phyloP scores from a whole-genome alignment of 2,329 filamentous ascomycete genomes.

The Pestalotiopsis sp. region DNA sequence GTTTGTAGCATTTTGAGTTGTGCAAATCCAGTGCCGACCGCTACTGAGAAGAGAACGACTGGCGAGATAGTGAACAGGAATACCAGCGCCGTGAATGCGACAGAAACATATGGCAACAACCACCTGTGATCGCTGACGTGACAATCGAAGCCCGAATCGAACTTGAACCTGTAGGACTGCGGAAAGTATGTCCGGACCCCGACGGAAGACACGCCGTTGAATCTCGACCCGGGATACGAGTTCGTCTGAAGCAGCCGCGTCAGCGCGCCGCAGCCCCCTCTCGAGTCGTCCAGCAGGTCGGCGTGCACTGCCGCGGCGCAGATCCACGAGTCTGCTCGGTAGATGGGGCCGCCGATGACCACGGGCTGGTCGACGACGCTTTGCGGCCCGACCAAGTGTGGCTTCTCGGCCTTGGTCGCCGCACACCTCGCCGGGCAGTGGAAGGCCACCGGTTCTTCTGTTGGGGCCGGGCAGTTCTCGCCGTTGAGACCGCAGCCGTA shows the following conservation, averaged over 20 bases:
- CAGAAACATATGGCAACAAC: slow-evolving; percentile 4
- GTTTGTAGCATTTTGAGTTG: not conserved
- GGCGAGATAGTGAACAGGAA: slow-evolving; percentile 9
- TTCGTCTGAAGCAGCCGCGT: slow-evolving; percentile 63
- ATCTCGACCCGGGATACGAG: slow-evolving; percentile 42
- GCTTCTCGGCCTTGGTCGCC: slow-evolving; percentile 49
- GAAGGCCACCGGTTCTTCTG: slow-evolving; percentile 54
- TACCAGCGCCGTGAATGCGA: slow-evolving; percentile 7
- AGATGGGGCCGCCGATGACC: slow-evolving; percentile 48
- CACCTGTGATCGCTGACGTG: not conserved
- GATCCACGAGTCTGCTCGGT: slow-evolving; percentile 74
- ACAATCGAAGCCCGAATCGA: slow-evolving; percentile 17
- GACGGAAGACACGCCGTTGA: slow-evolving; percentile 10
- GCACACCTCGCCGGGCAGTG: slow-evolving; percentile 62
- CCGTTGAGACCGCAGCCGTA: slow-evolving; percentile 59
- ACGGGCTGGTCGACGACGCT: slow-evolving; percentile 45
- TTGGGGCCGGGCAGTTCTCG: slow-evolving; percentile 58
- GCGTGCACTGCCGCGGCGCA: slow-evolving; percentile 73
- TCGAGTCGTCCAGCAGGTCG: slow-evolving; percentile 63
- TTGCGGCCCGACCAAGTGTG: slow-evolving; percentile 57
- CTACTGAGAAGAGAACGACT: not conserved
- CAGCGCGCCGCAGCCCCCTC: slow-evolving; percentile 71
- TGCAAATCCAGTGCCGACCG: slow-evolving; percentile 9
- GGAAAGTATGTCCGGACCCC: slow-evolving; percentile 17
- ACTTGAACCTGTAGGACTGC: slow-evolving; percentile 14